phyloP scores from a whole-genome alignment of 2,329 filamentous ascomycete genomes.

The Diaporthe longicolla region DNA sequence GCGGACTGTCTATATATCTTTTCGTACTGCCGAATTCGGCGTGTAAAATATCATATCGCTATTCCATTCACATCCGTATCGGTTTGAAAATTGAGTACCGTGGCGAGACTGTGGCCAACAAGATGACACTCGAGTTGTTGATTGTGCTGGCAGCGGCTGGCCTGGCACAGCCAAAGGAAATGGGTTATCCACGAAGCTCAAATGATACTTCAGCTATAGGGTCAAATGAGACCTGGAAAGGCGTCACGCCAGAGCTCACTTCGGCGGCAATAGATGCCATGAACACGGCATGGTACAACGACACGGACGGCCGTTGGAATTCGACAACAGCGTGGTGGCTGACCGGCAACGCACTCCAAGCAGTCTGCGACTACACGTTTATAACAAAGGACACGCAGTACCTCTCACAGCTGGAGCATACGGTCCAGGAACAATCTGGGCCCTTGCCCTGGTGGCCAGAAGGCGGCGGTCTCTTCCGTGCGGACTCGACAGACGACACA shows the following conservation, averaged over 20 bases:
- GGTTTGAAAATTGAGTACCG: background rate
- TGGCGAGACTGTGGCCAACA: conserved; percentile 4
- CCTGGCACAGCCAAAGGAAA: background rate
- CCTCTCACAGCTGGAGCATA: conserved; percentile 49
- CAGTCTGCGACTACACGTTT: conserved; percentile 55
- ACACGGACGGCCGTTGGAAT: conserved; percentile 53
- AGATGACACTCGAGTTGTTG: conserved; percentile 11
- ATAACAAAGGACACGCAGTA: conserved; percentile 50
- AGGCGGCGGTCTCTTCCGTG: conserved; percentile 56
- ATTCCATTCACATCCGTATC: background rate
- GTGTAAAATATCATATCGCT: background rate
- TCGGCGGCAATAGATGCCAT: conserved; percentile 51
- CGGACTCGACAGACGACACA: conserved; percentile 67
- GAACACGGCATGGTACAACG: conserved; percentile 53
- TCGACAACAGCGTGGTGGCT: conserved; percentile 56
- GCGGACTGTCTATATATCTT: conserved; percentile 11
- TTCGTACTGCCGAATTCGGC: background rate
- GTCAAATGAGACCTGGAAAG: conserved; percentile 26
- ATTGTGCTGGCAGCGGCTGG: conserved; percentile 5
- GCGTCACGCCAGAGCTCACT: conserved; percentile 10
- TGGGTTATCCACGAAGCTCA: background rate
- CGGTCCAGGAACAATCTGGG: conserved; percentile 52
- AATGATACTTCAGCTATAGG: background rate
- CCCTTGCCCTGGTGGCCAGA: conserved; percentile 54
- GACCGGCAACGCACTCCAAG: conserved; percentile 54